These are phyloP conservation scores for Suhomyces prunicola DNA, from an alignment of 805 yeast species.

Conservation along the genomic window DNA sequence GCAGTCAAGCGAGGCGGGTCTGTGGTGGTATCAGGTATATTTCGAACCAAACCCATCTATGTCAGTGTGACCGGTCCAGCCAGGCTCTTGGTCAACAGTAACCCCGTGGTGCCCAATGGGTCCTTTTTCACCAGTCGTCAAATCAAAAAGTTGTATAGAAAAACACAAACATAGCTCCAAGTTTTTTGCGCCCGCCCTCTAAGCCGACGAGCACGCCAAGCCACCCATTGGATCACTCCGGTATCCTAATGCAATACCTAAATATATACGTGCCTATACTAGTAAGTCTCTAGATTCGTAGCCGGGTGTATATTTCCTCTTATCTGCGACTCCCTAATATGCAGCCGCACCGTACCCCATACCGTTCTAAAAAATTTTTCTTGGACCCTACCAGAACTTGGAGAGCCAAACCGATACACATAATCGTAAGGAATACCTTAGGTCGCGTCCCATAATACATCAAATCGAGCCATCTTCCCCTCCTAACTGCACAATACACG, in stretches of 20 bases:
- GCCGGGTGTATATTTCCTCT: neutral
- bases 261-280: too few species aligned
- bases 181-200: neutral
- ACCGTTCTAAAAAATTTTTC: neutral
- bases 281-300: too few species aligned
- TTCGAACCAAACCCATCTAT: slow-evolving; percentile 12
- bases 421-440: neutral
- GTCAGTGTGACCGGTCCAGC: slow-evolving; percentile 27
- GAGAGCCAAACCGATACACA: neutral
- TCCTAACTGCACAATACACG: neutral
- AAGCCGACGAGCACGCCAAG: neutral
- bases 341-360: neutral
- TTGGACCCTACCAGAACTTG: neutral
- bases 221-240: neutral
- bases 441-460: neutral
- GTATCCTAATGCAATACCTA: too few species aligned
- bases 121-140: slow-evolving; percentile 2
- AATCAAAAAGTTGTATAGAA: neutral
- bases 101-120: slow-evolving; percentile 7
- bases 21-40: neutral
- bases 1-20: neutral
- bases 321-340: neutral
- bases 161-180: neutral
- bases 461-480: neutral
- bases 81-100: slow-evolving; percentile 21